Percentiles rank a stretch among this genome's conserved stretches.
phyloP scores from a whole-genome alignment of 768 basidiomycete genomes.

The Grammothele lineata region DNA sequence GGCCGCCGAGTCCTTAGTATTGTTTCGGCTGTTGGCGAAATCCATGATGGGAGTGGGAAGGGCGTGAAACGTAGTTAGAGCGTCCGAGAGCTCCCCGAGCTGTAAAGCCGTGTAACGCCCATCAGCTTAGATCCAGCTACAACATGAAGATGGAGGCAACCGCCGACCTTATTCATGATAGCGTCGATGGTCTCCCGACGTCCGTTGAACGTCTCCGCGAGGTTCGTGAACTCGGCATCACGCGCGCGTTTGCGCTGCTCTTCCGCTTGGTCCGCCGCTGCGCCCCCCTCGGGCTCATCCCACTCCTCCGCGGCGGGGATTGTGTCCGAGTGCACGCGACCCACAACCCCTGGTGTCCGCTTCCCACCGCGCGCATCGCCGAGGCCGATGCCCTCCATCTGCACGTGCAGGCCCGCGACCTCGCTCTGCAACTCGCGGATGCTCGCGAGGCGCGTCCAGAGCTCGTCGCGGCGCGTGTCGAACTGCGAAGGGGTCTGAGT shows the following conservation, averaged over 20 bases:
- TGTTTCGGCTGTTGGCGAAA: constrained; percentile 27
- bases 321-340: constrained; percentile 35
- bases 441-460: constrained; percentile 65
- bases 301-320: constrained; percentile 43
- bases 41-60: constrained; percentile 39
- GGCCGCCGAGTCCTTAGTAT: constrained; percentile 30
- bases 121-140: background rate
- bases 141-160: background rate
- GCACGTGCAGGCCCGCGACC: constrained; percentile 66
- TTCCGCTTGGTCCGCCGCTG: constrained; percentile 54
- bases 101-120: constrained; percentile 28
- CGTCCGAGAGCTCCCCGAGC: constrained; percentile 51
- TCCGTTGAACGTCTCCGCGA: constrained; percentile 65
- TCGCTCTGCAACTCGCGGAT: constrained; percentile 72
- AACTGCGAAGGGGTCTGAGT: too few relatives aligned
- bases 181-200: constrained; percentile 63
- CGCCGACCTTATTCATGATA: constrained; percentile 63
- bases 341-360: constrained; percentile 13
- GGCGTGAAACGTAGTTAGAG: constrained; percentile 41
- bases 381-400: constrained; percentile 66
- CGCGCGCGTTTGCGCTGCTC: constrained; percentile 46
- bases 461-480: constrained; percentile 38
- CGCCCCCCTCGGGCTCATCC: constrained; percentile 44
- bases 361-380: constrained; percentile 20
- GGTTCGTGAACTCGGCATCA: constrained; percentile 64